phyloP scores from a whole-genome alignment of 148 eudicot genomes.

The Cornus controversa region DNA sequence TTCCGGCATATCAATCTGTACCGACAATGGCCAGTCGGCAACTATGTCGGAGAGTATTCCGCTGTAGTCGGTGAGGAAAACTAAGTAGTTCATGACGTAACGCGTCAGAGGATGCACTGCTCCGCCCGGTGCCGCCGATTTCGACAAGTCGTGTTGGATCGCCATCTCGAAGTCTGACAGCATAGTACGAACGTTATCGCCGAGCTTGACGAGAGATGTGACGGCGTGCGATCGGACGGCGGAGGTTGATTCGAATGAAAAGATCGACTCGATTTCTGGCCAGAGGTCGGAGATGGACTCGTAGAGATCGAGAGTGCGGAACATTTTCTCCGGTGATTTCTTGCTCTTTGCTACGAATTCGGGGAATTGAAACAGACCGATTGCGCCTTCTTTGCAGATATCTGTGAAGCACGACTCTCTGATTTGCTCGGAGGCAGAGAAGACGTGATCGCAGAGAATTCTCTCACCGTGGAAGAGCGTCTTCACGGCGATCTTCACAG shows the following conservation, averaged over 20 bases:
- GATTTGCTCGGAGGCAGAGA: conserved; percentile 25
- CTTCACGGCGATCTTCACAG: conserved; percentile 16
- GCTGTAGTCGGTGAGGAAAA: conserved; percentile 38
- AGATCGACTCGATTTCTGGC: conserved; percentile 35
- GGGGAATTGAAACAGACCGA: conserved; percentile 43
- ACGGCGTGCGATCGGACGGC: conserved; percentile 28
- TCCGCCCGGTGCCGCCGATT: conserved; percentile 29
- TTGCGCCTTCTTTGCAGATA: conserved; percentile 45
- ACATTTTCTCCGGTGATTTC: conserved; percentile 55
- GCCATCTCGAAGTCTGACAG: conserved; percentile 39
- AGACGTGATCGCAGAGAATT: conserved; percentile 41
- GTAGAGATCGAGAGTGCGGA: conserved; percentile 37
- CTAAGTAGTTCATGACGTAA: conserved; percentile 46
- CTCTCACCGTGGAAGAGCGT: conserved; percentile 37
- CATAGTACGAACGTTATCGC: conserved; percentile 29
- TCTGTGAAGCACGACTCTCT: conserved; percentile 58
- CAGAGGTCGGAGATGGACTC: conserved; percentile 30
- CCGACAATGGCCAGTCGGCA: conserved; percentile 21
- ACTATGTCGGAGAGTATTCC: conserved; percentile 31
- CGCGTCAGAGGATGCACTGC: conserved; percentile 45
- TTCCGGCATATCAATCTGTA: conserved; percentile 31
- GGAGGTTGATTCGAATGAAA: conserved; percentile 29
- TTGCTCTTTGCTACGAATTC: conserved; percentile 53
- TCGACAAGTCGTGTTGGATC: conserved; percentile 40
- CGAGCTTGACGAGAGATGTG: conserved; percentile 23